These are phyloP conservation scores for Coemansia sp. DNA, from an alignment of 192 early-diverging fungal species.

Conservation along the genomic window DNA sequence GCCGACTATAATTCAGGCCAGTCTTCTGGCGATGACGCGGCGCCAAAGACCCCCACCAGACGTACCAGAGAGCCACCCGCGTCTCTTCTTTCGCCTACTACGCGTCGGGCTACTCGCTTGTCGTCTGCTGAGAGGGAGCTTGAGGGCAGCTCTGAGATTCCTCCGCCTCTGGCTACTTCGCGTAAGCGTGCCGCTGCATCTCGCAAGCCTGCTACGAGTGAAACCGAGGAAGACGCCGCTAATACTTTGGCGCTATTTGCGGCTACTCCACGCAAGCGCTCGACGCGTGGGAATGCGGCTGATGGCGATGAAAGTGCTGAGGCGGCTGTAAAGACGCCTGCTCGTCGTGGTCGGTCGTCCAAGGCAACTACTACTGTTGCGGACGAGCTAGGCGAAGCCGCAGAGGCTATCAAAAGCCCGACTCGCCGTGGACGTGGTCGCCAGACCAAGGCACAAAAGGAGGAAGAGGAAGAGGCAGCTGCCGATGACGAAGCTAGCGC, in stretches of 20 bases:
- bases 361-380: not conserved
- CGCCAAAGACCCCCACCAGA: conserved; percentile 3
- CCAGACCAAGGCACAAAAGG: not conserved
- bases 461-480: not conserved
- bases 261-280: conserved; percentile 21
- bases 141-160: not conserved
- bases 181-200: conserved; percentile 13
- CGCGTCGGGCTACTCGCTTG: conserved; percentile 2
- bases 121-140: conserved; percentile 2
- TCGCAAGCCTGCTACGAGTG: not conserved
- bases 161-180: conserved; percentile 5
- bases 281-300: conserved; percentile 5
- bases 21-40: conserved; percentile 18
- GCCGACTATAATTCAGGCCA: not conserved
- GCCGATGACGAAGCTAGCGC: not conserved
- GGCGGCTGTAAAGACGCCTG: conserved; percentile 5
- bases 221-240: not conserved
- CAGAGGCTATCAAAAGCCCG: conserved; percentile 6
- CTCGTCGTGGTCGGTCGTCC: conserved; percentile 7
- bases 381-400: not conserved
- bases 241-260: conserved; percentile 3
- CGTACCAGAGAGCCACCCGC: not conserved
- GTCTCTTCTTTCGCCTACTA: not conserved
- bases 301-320: not conserved
- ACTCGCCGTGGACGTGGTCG: not conserved